Percentiles rank a stretch among this genome's conserved stretches.
Evolutionary conservation across 805 yeast species (phyloP).

Genomic region (Maudiozyma bulderi): DNA sequence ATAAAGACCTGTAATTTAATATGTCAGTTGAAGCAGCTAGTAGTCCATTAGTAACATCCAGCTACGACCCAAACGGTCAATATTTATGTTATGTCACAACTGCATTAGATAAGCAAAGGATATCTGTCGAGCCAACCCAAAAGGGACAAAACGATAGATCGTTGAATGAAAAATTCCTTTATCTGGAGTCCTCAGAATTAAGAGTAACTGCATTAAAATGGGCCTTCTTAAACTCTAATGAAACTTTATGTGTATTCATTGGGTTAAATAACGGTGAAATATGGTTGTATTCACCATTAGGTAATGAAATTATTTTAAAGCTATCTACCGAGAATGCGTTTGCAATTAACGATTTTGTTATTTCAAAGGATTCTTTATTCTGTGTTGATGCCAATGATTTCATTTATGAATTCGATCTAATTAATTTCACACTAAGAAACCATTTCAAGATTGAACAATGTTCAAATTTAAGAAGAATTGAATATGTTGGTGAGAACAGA

Average conservation of each 20-base stretch:
- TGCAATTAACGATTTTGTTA: conserved; percentile 42
- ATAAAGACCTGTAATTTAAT: background rate
- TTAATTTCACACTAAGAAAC: conserved; percentile 33
- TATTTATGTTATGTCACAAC: conserved; percentile 55
- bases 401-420: conserved; percentile 53
- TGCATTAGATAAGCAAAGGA: conserved; percentile 61
- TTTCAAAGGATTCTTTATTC: conserved; percentile 38
- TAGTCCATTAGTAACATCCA: conserved; percentile 27
- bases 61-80: conserved; percentile 55
- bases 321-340: conserved; percentile 38
- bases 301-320: conserved; percentile 46
- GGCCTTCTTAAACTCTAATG: conserved; percentile 22
- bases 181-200: conserved; percentile 19
- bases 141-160: conserved; percentile 21
- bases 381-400: conserved; percentile 49
- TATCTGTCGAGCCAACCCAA: conserved; percentile 49
- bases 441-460: conserved; percentile 34
- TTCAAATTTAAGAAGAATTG: conserved; percentile 22
- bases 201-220: conserved; percentile 19
- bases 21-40: conserved; percentile 1
- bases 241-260: conserved; percentile 43
- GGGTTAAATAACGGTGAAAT: conserved; percentile 59
- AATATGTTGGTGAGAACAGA: conserved; percentile 17
- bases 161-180: conserved; percentile 25
- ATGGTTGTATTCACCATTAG: conserved; percentile 57